Evolutionary conservation across 345 rosid species (phyloP), one percentile per base, ranked within the genome.

Genomic region (Ceriops tagal): DNA sequence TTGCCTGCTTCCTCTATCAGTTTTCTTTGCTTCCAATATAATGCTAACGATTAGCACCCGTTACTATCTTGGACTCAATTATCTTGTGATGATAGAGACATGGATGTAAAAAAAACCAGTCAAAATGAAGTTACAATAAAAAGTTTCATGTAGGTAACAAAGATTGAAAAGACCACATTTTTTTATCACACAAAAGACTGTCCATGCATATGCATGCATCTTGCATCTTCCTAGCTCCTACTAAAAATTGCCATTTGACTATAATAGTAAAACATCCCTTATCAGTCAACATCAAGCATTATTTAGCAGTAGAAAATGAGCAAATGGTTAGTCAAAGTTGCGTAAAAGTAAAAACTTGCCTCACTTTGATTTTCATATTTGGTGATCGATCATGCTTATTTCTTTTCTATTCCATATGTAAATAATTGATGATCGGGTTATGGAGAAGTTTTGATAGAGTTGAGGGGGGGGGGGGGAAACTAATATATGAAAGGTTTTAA

Each of bases 131-230:
- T 56, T 58, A 61, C n/a, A 15, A 5, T 11, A 26, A 26, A 39
- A 60, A 61, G 67, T 65, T 67, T 67, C 16, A 69, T 18, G 56
- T 59, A 24, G 65, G 71, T 73, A 72, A 24, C 6, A 15, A 11
- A 69, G 56, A 64, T 43, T 43, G 18, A 43, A 43, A 43, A 43
- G 18, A 13, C 15, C 49, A 43, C 2, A 34, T 34, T 34, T 34
- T 34, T 34, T 34, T 1, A 34, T 34, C 37, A 34, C 37, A 34
- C 37, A 34, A 6, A 6, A 34, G 9, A 7, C 24, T 53, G 69
- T 67, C 67, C 76, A 67, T 67, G 74, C 78, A 80, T 34, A 24
- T 24, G n/a, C n/a, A 34, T 65, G 62, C 22, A n/a, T n/a, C n/a
- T n/a, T 35, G 21, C 24, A 52, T 20, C 56, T 9, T 39, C 28